Conservation (phyloP, 139 green algal species). For the Closterium sp. region DNA sequence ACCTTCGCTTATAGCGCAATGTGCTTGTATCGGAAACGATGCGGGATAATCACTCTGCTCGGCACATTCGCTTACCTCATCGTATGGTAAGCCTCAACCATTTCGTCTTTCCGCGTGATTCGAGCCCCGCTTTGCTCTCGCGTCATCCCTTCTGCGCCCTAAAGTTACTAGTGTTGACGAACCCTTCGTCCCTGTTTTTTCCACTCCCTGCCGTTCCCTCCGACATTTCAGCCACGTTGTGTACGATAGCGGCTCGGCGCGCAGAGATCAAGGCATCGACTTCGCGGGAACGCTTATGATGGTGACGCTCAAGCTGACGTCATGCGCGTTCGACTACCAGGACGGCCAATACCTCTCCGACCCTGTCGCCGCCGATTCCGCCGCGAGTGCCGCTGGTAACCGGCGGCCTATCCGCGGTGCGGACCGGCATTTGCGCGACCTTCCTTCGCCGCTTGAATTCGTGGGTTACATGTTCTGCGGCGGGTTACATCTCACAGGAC, state of each 20-base stretch:
- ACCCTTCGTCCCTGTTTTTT: background rate
- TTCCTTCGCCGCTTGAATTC: conserved; percentile 36
- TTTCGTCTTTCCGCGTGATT: background rate
- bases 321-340: conserved; percentile 23
- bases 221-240: conserved; percentile 6
- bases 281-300: conserved; percentile 28
- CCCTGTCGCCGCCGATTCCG: background rate
- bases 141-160: background rate
- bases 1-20: conserved; percentile 38
- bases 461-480: conserved; percentile 39
- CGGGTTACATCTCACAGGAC: conserved; percentile 24
- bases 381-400: background rate
- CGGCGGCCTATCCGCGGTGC: background rate
- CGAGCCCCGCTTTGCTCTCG: background rate
- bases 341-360: conserved; percentile 6
- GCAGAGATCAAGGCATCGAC: conserved; percentile 13
- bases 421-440: background rate
- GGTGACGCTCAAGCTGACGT: conserved; percentile 29
- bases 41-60: conserved; percentile 25
- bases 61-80: conserved; percentile 38
- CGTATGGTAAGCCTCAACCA: conserved; percentile 19
- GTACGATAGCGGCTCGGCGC: conserved; percentile 10
- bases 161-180: background rate
- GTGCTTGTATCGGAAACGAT: background rate
- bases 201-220: background rate